Evolutionary conservation across 2,329 filamentous ascomycete species (phyloP).

Genomic region (Fusarium beomiforme): DNA sequence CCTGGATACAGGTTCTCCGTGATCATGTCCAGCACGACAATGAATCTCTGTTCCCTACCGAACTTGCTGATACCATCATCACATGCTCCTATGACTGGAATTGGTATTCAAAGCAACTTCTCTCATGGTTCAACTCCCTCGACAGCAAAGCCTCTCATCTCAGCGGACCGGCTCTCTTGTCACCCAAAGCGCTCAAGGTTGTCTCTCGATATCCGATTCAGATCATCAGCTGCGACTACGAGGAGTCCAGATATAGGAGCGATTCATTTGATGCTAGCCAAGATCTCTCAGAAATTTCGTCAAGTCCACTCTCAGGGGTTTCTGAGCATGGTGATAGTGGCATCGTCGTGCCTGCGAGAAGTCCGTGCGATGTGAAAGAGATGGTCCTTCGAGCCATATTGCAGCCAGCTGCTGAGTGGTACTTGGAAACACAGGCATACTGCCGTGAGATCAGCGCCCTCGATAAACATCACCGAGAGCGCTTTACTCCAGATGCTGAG

Average conservation of each 20-base stretch:
- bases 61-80: background rate
- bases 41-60: background rate
- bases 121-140: slow-evolving; percentile 4
- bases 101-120: background rate
- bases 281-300: background rate
- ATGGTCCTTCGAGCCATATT: background rate
- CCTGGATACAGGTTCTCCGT: background rate
- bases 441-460: slow-evolving; percentile 3
- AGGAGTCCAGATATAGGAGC: background rate
- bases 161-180: background rate
- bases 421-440: background rate
- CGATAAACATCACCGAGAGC: background rate
- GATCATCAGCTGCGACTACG: slow-evolving; percentile 1
- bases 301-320: background rate
- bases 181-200: background rate
- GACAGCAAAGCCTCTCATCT: background rate
- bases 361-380: background rate
- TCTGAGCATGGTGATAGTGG: background rate
- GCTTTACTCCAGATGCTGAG: background rate
- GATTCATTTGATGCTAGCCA: background rate
- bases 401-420: background rate
- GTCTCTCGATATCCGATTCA: slow-evolving; percentile 1
- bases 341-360: background rate
- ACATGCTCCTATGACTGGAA: background rate
- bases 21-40: background rate